Percentiles rank a stretch among this genome's conserved stretches.
Evolutionary conservation across 2,329 filamentous ascomycete genomes (phyloP).

Genomic region (Fusarium longipes): DNA sequence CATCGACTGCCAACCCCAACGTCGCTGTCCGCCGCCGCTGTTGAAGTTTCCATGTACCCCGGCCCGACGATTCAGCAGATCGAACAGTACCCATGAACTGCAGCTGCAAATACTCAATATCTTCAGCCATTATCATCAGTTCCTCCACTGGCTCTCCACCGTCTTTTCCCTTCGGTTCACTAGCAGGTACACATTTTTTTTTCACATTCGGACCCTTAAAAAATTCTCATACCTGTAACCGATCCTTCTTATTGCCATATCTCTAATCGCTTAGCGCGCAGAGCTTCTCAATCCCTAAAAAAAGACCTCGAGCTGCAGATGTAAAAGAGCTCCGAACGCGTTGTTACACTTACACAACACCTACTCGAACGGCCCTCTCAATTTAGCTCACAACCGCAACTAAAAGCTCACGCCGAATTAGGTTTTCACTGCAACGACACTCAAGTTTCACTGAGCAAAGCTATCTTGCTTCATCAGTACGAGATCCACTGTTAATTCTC

Average conservation of each 20-base stretch:
- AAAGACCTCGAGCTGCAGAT: conserved; percentile 30
- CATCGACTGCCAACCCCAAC: conserved; percentile 25
- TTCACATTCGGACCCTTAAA: conserved; percentile 22
- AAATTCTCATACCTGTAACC: conserved; percentile 24
- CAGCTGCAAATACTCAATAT: conserved; percentile 31
- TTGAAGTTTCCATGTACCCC: conserved; percentile 37
- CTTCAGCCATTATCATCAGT: conserved; percentile 38
- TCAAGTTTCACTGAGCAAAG: conserved; percentile 27
- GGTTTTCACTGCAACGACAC: conserved; percentile 36
- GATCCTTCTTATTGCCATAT: conserved; percentile 25
- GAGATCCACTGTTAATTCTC: conserved; percentile 36
- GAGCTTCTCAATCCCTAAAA: conserved; percentile 34
- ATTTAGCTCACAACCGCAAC: conserved; percentile 24
- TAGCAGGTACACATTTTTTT: conserved; percentile 40
- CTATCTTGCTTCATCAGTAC: conserved; percentile 33
- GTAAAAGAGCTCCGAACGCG: conserved; percentile 23
- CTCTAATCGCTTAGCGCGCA: conserved; percentile 40
- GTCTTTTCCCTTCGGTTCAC: conserved; percentile 42
- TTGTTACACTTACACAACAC: conserved; percentile 47
- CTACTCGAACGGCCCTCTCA: conserved; percentile 20
- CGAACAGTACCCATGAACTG: conserved; percentile 27
- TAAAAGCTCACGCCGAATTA: conserved; percentile 38
- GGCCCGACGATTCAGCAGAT: conserved; percentile 32
- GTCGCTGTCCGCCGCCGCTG: conserved; percentile 24
- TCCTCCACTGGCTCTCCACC: conserved; percentile 43